Percentiles rank a stretch among this genome's conserved stretches.
phyloP scores from a whole-genome alignment of 371 early-diverging fungal genomes.

The Gilbertella persicaria region DNA sequence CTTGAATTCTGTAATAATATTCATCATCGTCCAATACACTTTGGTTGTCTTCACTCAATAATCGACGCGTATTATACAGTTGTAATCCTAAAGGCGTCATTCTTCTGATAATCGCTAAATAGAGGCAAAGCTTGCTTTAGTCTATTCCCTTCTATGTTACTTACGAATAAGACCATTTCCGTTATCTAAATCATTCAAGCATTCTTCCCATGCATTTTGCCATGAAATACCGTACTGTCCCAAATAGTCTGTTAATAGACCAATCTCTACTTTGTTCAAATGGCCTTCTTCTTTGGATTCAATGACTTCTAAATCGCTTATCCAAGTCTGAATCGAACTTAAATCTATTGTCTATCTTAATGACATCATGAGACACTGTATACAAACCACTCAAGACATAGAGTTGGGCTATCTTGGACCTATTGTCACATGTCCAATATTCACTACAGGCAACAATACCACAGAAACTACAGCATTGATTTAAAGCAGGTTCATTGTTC shows the following conservation, averaged over 20 bases:
- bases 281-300: slow-evolving; percentile 22
- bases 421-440: slow-evolving; percentile 20
- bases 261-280: slow-evolving; percentile 18
- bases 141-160: neutral
- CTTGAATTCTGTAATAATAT: slow-evolving; percentile 12
- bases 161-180: slow-evolving; percentile 15
- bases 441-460: slow-evolving; percentile 23
- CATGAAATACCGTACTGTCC: slow-evolving; percentile 3
- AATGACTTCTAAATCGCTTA: slow-evolving; percentile 8
- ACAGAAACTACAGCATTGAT: slow-evolving; percentile 27
- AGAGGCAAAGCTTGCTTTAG: neutral
- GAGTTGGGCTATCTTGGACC: slow-evolving; percentile 8
- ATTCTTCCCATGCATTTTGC: slow-evolving; percentile 18
- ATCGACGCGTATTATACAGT: slow-evolving; percentile 12
- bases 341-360: too few species aligned
- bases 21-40: neutral
- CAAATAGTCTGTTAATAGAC: slow-evolving; percentile 7
- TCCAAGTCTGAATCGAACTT: neutral
- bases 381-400: slow-evolving; percentile 18
- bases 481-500: slow-evolving; percentile 12
- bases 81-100: slow-evolving; percentile 10
- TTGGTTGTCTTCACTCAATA: neutral
- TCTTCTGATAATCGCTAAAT: slow-evolving; percentile 14
- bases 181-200: slow-evolving; percentile 19
- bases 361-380: too few species aligned